Evolutionary conservation across 495 filamentous ascomycete genomes (phyloP).

Genomic region (Sordaria brevicollis): DNA sequence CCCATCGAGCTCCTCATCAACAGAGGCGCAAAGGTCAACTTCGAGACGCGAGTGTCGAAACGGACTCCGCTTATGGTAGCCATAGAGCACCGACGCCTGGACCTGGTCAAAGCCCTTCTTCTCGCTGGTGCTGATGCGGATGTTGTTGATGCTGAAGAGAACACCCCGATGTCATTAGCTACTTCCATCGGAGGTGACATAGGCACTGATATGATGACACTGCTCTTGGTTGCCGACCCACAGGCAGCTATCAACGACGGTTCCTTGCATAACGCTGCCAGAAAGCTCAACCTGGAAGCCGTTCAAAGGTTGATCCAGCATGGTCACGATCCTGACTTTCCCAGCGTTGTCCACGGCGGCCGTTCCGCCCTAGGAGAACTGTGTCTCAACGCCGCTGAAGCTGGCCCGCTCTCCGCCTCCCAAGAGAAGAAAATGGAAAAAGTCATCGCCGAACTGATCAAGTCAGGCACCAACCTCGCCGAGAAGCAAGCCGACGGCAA

Average conservation of each 20-base stretch:
- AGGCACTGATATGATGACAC: slow-evolving; percentile 33
- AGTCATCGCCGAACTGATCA: slow-evolving; percentile 31
- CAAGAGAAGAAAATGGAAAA: slow-evolving; percentile 39
- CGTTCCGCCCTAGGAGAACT: slow-evolving; percentile 39
- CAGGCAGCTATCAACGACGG: slow-evolving; percentile 39
- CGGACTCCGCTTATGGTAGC: slow-evolving; percentile 40
- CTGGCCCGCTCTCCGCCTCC: slow-evolving; percentile 21
- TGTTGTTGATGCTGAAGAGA: slow-evolving; percentile 29
- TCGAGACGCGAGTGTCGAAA: slow-evolving; percentile 30
- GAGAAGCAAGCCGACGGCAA: slow-evolving; percentile 34
- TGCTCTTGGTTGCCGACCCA: slow-evolving; percentile 33
- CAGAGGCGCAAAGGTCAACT: slow-evolving; percentile 36
- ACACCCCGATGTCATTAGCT: slow-evolving; percentile 38
- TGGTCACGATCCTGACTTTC: slow-evolving; percentile 39
- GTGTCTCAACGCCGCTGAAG: slow-evolving; percentile 33
- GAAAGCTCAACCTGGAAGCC: slow-evolving; percentile 33
- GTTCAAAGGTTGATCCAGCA: slow-evolving; percentile 33
- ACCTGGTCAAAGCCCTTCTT: slow-evolving; percentile 33
- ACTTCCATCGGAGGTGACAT: slow-evolving; percentile 37
- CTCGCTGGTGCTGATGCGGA: slow-evolving; percentile 36
- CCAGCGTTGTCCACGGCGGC: slow-evolving; percentile 35
- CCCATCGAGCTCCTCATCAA: slow-evolving; percentile 33
- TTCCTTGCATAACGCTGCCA: slow-evolving; percentile 38
- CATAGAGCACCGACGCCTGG: slow-evolving; percentile 29
- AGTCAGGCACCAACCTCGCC: slow-evolving; percentile 28